These are phyloP conservation scores for Leccinum fuscescens DNA, from an alignment of 1,284 basidiomycete species.

Conservation along the genomic window DNA sequence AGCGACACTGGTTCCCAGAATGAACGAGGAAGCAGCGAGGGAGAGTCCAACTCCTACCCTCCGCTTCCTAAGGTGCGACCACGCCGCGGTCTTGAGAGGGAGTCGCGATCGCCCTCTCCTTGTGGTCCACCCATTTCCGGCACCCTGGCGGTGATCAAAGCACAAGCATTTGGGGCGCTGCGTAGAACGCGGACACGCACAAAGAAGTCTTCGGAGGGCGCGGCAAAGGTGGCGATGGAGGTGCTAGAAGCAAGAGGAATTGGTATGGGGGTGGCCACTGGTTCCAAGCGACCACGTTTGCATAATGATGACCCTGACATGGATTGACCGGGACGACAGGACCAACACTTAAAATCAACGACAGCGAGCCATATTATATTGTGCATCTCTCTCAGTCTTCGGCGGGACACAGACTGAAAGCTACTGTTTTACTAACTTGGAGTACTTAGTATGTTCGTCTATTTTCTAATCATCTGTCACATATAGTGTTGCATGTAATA, in stretches of 20 bases:
- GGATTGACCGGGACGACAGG: conserved; percentile 35
- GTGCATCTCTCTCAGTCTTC: conserved; percentile 27
- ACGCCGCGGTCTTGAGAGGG: conserved; percentile 46
- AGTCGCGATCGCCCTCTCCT: conserved; percentile 73
- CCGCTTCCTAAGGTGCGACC: conserved; percentile 41
- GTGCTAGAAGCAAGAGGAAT: conserved; percentile 75
- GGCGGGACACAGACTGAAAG: conserved; percentile 25
- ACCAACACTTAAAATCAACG: conserved; percentile 20
- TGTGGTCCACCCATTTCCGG: conserved; percentile 63
- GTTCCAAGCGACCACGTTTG: conserved; percentile 58
- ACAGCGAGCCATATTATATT: conserved; percentile 28
- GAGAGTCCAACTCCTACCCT: conserved; percentile 46
- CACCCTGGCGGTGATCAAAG: conserved; percentile 83
- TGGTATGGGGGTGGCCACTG: conserved; percentile 51
- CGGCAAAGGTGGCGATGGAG: conserved; percentile 73
- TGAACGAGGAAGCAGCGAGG: conserved; percentile 57
- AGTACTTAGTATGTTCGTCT: conserved; percentile 31
- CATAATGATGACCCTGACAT: conserved; percentile 50
- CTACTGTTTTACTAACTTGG: conserved; percentile 34
- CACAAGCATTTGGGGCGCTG: conserved; percentile 79
- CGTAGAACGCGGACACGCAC: conserved; percentile 70
- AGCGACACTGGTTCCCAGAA: conserved; percentile 52
- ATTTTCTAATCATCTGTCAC: conserved; percentile 34
- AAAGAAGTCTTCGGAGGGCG: conserved; percentile 69
- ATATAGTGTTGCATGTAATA: conserved; percentile 40